A percentile compares a stretch with the other conserved stretches of the same genome.
Conservation (phyloP, 192 early-diverging fungal species). For the Coemansia sp. region DNA sequence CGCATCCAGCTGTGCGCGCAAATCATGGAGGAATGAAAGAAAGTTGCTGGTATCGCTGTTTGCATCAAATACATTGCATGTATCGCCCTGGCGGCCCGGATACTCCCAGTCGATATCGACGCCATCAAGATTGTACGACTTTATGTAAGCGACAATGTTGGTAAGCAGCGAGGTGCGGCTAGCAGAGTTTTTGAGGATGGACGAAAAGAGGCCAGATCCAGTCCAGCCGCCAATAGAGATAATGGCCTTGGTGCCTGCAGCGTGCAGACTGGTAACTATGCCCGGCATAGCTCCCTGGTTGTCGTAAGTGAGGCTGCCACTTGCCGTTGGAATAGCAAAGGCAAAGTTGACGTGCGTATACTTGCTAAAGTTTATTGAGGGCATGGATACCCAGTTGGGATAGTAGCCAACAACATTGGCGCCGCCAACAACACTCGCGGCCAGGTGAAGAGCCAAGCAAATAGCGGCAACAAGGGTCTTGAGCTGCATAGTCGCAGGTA, state of each 20-base stretch:
- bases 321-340: conserved; percentile 45
- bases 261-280: conserved; percentile 12
- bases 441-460: conserved; percentile 7
- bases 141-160: conserved; percentile 38
- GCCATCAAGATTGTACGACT: conserved; percentile 58
- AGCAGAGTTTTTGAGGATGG: conserved; percentile 46
- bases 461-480: conserved; percentile 6
- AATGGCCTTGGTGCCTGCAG: conserved; percentile 48
- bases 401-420: conserved; percentile 36
- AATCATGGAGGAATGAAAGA: conserved; percentile 59
- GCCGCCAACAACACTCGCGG: conserved; percentile 8
- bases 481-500: conserved; percentile 6
- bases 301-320: conserved; percentile 21
- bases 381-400: conserved; percentile 34
- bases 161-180: conserved; percentile 32
- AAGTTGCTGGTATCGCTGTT: conserved; percentile 65
- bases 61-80: conserved; percentile 57
- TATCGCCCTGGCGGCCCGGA: conserved; percentile 62
- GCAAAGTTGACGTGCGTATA: conserved; percentile 64
- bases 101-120: conserved; percentile 68
- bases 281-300: conserved; percentile 11
- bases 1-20: conserved; percentile 57
- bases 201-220: conserved; percentile 63
- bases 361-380: conserved; percentile 23
- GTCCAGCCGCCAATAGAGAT: conserved; percentile 76